A percentile compares a stretch with the other conserved stretches of the same genome.
Conservation (phyloP, 495 filamentous ascomycete species). For the Cryomyces antarcticus region DNA sequence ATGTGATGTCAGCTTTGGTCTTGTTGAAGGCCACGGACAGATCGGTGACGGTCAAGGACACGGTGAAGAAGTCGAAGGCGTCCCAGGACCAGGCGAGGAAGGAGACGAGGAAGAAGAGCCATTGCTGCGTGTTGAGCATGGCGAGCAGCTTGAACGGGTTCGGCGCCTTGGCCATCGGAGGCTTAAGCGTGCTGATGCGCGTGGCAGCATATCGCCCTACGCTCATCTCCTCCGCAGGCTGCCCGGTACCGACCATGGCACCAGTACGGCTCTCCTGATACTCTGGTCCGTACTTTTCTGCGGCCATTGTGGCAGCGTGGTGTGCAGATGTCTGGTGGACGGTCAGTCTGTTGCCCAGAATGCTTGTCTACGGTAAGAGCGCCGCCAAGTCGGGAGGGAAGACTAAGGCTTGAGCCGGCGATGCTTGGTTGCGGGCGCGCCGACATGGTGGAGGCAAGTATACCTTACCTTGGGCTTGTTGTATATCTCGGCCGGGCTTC, state of each 20-base stretch:
- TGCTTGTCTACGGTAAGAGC: too few relatives aligned
- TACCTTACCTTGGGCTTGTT: too few relatives aligned
- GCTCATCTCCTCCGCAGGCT: conserved; percentile 9
- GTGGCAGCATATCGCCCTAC: conserved; percentile 38
- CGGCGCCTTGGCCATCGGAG: conserved; percentile 55
- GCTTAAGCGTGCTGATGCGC: conserved; percentile 50
- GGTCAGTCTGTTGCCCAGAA: too few relatives aligned
- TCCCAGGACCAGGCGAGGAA: conserved; percentile 46
- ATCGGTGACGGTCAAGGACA: conserved; percentile 50
- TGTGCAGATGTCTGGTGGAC: too few relatives aligned
- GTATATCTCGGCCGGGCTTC: too few relatives aligned
- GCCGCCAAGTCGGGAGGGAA: too few relatives aligned
- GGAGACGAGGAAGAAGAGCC: conserved; percentile 52
- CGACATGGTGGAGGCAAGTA: too few relatives aligned
- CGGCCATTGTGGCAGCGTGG: too few relatives aligned
- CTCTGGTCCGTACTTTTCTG: too few relatives aligned
- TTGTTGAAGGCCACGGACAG: conserved; percentile 45
- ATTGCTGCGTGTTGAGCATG: conserved; percentile 56
- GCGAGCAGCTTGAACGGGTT: conserved; percentile 56
- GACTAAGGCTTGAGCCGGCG: too few relatives aligned
- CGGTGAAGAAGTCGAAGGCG: conserved; percentile 83
- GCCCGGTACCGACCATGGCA: background rate
- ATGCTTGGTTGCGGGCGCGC: too few relatives aligned
- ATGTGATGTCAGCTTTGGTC: conserved; percentile 59
- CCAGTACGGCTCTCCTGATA: too few relatives aligned